phyloP scores from a whole-genome alignment of 345 rosid species.

The Balakata baccata region DNA sequence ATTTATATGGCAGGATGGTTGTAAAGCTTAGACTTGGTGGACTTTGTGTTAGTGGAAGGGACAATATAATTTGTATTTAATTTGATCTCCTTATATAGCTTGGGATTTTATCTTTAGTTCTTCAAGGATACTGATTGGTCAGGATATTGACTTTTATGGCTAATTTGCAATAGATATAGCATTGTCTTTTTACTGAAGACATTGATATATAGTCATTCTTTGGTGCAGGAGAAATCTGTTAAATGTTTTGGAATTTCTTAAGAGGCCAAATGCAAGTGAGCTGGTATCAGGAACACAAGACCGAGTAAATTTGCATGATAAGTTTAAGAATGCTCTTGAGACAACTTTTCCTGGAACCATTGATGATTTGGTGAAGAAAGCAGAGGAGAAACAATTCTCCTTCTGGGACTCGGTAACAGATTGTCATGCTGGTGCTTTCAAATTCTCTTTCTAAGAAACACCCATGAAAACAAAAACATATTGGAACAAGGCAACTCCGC shows the following conservation, averaged over 20 bases:
- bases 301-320: constrained; percentile 68
- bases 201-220: neutral
- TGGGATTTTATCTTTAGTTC: too few species aligned
- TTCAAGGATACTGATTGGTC: too few species aligned
- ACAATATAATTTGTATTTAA: too few species aligned
- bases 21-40: too few species aligned
- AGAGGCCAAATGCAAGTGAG: constrained; percentile 74
- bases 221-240: constrained; percentile 75
- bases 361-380: constrained; percentile 46
- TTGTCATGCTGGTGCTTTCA: constrained; percentile 70
- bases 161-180: neutral
- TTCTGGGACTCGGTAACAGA: constrained; percentile 82
- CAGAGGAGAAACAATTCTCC: constrained; percentile 57
- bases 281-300: constrained; percentile 88
- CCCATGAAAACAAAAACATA: neutral
- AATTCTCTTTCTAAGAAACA: constrained; percentile 53
- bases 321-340: constrained; percentile 70
- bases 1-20: too few species aligned
- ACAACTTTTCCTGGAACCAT: constrained; percentile 59
- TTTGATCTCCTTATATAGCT: too few species aligned
- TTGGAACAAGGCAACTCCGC: neutral
- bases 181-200: neutral
- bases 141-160: neutral
- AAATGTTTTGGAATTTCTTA: constrained; percentile 78
- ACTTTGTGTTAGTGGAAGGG: too few species aligned